Conservation (phyloP, 2,329 filamentous ascomycete species). For the Falciphora oryzae region DNA sequence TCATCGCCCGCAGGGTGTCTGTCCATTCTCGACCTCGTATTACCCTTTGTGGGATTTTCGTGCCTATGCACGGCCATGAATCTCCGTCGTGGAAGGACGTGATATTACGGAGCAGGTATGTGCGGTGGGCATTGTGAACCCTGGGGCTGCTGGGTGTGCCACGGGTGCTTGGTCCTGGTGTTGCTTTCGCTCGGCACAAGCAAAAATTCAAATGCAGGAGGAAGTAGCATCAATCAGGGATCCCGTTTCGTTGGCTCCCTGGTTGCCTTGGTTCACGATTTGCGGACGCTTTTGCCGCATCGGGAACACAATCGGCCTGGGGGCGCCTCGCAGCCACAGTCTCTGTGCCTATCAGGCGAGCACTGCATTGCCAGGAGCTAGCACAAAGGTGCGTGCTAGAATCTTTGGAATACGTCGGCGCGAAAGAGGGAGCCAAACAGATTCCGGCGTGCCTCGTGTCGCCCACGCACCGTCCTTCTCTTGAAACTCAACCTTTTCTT, state of each 20-base stretch:
- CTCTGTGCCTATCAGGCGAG: too few relatives aligned
- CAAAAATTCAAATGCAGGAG: background rate
- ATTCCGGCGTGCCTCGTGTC: background rate
- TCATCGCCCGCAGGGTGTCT: background rate
- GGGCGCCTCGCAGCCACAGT: background rate
- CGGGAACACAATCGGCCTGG: background rate
- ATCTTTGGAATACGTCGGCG: background rate
- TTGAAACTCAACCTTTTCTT: background rate
- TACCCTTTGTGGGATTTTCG: background rate
- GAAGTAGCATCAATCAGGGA: background rate
- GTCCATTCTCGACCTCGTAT: background rate
- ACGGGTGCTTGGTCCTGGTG: too few relatives aligned
- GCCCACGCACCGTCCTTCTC: background rate
- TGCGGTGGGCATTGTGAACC: background rate
- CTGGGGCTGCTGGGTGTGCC: too few relatives aligned
- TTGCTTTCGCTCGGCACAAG: too few relatives aligned
- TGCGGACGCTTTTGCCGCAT: background rate
- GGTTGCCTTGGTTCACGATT: background rate
- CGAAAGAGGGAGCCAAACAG: background rate
- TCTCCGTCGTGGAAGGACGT: background rate
- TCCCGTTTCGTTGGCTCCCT: background rate
- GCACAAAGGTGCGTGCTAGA: background rate
- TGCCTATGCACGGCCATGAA: background rate
- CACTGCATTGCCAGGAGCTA: too few relatives aligned
- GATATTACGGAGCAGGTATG: background rate